A percentile compares a stretch with the other conserved stretches of the same genome.
These are phyloP conservation scores for Schoenoplectus tabernaemontani DNA, from an alignment of 202 grass and related monocot genomes.

Conservation along the genomic window DNA sequence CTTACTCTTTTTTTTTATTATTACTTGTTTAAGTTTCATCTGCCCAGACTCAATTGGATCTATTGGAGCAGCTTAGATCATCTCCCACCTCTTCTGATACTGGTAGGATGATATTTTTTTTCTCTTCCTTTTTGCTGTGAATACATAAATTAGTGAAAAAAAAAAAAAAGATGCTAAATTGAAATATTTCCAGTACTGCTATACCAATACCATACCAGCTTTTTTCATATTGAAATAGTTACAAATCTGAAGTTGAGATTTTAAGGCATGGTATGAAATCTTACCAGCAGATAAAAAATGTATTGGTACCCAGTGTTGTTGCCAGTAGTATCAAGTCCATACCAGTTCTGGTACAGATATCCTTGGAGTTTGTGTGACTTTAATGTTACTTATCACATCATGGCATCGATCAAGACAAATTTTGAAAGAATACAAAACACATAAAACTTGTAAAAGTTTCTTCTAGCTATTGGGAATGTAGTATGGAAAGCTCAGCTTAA, in stretches of 20 bases:
- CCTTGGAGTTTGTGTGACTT: not conserved
- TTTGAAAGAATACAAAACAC: not conserved
- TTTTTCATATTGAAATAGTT: not conserved
- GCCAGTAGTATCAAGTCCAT: not conserved
- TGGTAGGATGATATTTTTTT: constrained; percentile 26
- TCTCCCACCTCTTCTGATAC: constrained; percentile 31
- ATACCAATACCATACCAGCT: not conserved
- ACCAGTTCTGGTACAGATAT: not conserved
- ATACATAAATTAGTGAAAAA: not conserved
- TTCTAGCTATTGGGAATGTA: too few relatives aligned
- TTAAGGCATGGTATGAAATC: not conserved
- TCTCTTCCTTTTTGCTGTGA: not conserved
- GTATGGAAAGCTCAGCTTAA: not conserved
- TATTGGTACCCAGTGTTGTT: not conserved
- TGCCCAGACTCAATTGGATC: constrained; percentile 51
- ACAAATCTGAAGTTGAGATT: not conserved
- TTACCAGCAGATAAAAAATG: not conserved
- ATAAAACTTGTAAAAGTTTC: not conserved
- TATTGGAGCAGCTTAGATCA: constrained; percentile 73
- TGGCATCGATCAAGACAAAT: not conserved
- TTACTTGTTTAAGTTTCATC: constrained; percentile 34
- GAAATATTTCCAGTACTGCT: not conserved
- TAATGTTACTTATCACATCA: not conserved
- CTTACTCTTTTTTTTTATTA: not conserved
- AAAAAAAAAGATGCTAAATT: not conserved